Evolutionary conservation across 2,329 filamentous ascomycete species (phyloP), one percentile per base, ranked within the genome.

Genomic region (Penicillium thymicola): DNA sequence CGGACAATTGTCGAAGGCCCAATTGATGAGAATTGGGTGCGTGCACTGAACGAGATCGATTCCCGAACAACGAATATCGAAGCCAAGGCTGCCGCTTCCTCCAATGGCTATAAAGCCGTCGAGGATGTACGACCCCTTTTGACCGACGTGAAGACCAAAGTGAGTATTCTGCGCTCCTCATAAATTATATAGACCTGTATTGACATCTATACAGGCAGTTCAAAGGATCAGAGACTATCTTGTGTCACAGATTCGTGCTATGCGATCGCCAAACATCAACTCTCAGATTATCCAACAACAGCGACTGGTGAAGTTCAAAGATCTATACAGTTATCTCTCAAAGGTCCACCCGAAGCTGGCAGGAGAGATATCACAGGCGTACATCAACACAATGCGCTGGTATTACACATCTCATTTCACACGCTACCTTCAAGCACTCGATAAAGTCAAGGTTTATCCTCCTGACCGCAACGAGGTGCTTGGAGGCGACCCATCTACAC

Each of bases 381-480:
- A 99, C 69, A 88, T 95, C 78, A 96, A 97, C 72, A 99, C 95
- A 0, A 99, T 99, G 91, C 86, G 92, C 51, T 99, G 94, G 94
- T 99, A 99, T 70, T 97, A 97, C 71, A 77, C 89, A 51, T 94
- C 89, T 63, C 90, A 97, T 72, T 99, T 99, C 70, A 86, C 85
- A 4, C 87, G 93, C 34, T 99, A 99, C 72, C 86, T 89, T 61
- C 86, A 87, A 65, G 87, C 94, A 0, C 80, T 99, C 6, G 87
- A 89, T 54, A 95, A 91, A 72, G 82, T 99, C 58, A 93, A 89
- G 68, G 74, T 97, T 3, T 92, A 97, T 68, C 74, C 82, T 5
- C 81, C 96, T 57, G 93, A 97, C 68, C 92, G 88, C 69, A 87
- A 88, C 62, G 92, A 97, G 68, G 83, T 91, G 0, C 79, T 99